Percentiles rank a stretch among this genome's conserved stretches.
Evolutionary conservation across 2,329 filamentous ascomycete species (phyloP).

Genomic region (Geosmithia flava): DNA sequence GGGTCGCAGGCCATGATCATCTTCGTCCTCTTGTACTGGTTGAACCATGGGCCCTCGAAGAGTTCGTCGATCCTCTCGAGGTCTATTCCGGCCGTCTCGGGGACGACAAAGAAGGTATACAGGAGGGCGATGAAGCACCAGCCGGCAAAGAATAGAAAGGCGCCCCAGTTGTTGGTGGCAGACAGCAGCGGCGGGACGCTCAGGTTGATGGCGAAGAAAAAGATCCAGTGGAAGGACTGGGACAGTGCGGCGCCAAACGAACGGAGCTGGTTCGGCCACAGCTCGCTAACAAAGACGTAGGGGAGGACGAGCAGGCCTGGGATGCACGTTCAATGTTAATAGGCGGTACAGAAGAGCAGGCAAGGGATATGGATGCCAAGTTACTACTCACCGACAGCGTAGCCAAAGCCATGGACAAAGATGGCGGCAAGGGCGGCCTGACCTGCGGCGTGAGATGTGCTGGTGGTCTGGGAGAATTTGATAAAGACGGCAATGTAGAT

Average conservation of each 20-base stretch:
- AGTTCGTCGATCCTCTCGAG: conserved; percentile 24
- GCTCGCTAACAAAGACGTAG: conserved; percentile 29
- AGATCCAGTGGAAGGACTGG: conserved; percentile 17
- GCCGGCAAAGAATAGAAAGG: conserved; percentile 26
- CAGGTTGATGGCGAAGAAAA: conserved; percentile 23
- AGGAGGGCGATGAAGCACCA: conserved; percentile 22
- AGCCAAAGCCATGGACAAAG: conserved; percentile 32
- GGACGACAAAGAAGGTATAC: conserved; percentile 25
- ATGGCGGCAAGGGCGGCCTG: conserved; percentile 27
- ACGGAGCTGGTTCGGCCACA: conserved; percentile 31
- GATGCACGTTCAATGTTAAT: not conserved
- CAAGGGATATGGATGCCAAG: no score
- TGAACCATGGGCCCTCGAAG: conserved; percentile 18
- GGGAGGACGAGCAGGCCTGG: conserved; percentile 22
- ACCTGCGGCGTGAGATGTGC: conserved; percentile 13
- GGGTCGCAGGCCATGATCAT: no score
- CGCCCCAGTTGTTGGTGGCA: conserved; percentile 24
- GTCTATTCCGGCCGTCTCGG: conserved; percentile 22
- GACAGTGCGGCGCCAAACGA: conserved; percentile 29
- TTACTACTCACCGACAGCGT: conserved; percentile 15
- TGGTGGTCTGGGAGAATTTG: conserved; percentile 15
- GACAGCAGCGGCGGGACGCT: conserved; percentile 20
- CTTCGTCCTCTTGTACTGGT: not conserved
- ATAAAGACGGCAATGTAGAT: conserved; percentile 27
- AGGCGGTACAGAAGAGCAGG: not conserved